Base-by-base conservation (phyloP, 139 green algal genomes). In the Diplosphaera chodatii region DNA sequence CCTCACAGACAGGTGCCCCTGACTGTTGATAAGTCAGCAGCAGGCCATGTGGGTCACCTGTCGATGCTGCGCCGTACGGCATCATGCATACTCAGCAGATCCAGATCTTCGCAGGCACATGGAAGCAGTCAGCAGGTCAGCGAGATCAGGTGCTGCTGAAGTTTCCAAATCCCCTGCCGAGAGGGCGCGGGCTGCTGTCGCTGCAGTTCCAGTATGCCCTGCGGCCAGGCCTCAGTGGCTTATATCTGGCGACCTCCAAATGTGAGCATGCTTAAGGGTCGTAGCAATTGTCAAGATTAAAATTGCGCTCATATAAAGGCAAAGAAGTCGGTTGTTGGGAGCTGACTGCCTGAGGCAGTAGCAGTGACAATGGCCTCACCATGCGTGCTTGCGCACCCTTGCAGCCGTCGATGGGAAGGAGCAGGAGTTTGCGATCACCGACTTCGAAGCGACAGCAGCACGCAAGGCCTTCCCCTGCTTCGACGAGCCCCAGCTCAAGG, bases 391-490 rank as follows among this genome's bases (percentile, higher is more conserved):
- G 25, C 32, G 21, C 33, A 34, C 8, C 31, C 33, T 29, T 70
- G 68, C 40, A 71, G 37, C 64, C 10, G 32, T 27, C 32, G 56
- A 74, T 66, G 41, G 63, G 13, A n/a, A 72, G 64, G 33, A 78
- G 48, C 68, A 80, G 41, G 80, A 71, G 5, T 67, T 96, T 55
- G 87, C 83, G 0, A 77, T 77, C 2, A 94, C 91, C 1, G 89
- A 97, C 69, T 94, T 97, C 76, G 89, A 96, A 84, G 73, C 87
- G 4, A 79, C 81, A 2, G 64, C 78, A 4, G 91, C 91, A 1
- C 81, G 91, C 68, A 84, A 85, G 71, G 90, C 91, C 22, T 92
- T 97, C 68, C 93, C 93, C 0, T 97, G 93, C 83, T 97, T 95
- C 69, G 93, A 97, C 76, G 93, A 97, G 80, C 92, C 92, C 0